Evolutionary conservation across 139 green algal genomes (phyloP).

Genomic region (Cymbomonas tetramitiformis): DNA sequence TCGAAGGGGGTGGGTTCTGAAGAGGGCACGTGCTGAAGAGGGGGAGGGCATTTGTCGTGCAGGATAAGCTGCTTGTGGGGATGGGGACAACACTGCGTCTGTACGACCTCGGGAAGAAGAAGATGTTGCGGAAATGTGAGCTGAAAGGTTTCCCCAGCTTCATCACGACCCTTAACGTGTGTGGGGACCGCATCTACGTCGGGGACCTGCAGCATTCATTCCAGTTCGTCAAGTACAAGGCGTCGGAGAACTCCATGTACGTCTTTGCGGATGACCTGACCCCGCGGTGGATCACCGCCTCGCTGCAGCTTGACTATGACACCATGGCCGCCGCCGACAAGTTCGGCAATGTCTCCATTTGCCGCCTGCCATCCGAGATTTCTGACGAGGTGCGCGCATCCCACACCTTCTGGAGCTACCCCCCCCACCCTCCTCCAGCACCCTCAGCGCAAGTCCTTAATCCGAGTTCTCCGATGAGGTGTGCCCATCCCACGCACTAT

Average conservation of each 20-base stretch:
- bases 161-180: constrained; percentile 45
- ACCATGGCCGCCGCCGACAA: constrained; percentile 79
- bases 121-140: constrained; percentile 92
- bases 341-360: constrained; percentile 86
- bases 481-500: no score
- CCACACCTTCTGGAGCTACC: no score
- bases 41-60: no score
- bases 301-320: constrained; percentile 85
- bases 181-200: constrained; percentile 68
- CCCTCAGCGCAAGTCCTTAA: no score
- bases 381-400: no score
- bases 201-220: constrained; percentile 63
- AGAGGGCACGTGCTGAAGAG: no score
- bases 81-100: constrained; percentile 67
- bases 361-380: constrained; percentile 65
- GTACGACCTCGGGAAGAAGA: constrained; percentile 91
- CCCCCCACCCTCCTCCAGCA: no score
- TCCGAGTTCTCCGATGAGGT: no score
- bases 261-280: constrained; percentile 80
- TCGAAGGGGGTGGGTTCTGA: no score
- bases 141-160: constrained; percentile 62
- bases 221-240: constrained; percentile 72
- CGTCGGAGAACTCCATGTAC: constrained; percentile 79
- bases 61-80: constrained; percentile 71
- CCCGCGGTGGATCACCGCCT: constrained; percentile 60